Percentiles rank a stretch among this genome's conserved stretches.
Evolutionary conservation across 1,284 basidiomycete species (phyloP).

Genomic region (Amylostereum chailletii): DNA sequence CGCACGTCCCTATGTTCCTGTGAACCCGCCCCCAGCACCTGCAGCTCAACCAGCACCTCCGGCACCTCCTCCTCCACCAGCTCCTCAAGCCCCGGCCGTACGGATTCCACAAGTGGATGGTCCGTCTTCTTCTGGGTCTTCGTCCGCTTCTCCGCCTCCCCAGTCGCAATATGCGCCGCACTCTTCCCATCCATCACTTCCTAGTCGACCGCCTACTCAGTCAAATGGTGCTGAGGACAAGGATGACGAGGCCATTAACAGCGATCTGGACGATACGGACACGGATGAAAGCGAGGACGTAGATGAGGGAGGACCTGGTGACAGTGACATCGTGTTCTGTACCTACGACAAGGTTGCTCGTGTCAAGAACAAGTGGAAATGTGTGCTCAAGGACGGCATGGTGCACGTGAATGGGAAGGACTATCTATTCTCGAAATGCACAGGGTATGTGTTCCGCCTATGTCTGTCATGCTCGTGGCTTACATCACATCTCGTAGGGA

Average conservation of each 20-base stretch:
- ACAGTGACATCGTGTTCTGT: slow-evolving; percentile 93
- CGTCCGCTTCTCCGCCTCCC: slow-evolving; percentile 56
- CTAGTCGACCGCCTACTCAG: slow-evolving; percentile 21
- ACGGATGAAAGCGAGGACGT: slow-evolving; percentile 71
- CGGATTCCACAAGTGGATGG: slow-evolving; percentile 48
- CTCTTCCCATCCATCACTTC: slow-evolving; percentile 26
- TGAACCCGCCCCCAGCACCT: slow-evolving; percentile 10
- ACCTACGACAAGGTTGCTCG: slow-evolving; percentile 99
- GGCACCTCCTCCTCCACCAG: slow-evolving; percentile 11
- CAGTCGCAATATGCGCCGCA: slow-evolving; percentile 55
- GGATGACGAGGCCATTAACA: slow-evolving; percentile 85
- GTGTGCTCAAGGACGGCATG: slow-evolving; percentile 97
- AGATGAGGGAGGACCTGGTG: slow-evolving; percentile 62
- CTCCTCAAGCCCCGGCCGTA: slow-evolving; percentile 19
- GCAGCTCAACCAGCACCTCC: slow-evolving; percentile 13
- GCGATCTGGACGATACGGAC: slow-evolving; percentile 92
- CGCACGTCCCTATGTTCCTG: not conserved
- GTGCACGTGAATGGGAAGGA: slow-evolving; percentile 96
- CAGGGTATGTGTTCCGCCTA: slow-evolving; percentile 44
- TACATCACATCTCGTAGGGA: slow-evolving; percentile 18
- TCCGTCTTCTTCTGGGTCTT: slow-evolving; percentile 38
- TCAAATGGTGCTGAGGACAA: slow-evolving; percentile 20
- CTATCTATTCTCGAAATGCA: slow-evolving; percentile 96
- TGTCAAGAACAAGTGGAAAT: slow-evolving; percentile 99
- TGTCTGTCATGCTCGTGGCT: not conserved